Base-by-base conservation (phyloP, 164 flowering plant genomes). In the Stephania yunnanensis region DNA sequence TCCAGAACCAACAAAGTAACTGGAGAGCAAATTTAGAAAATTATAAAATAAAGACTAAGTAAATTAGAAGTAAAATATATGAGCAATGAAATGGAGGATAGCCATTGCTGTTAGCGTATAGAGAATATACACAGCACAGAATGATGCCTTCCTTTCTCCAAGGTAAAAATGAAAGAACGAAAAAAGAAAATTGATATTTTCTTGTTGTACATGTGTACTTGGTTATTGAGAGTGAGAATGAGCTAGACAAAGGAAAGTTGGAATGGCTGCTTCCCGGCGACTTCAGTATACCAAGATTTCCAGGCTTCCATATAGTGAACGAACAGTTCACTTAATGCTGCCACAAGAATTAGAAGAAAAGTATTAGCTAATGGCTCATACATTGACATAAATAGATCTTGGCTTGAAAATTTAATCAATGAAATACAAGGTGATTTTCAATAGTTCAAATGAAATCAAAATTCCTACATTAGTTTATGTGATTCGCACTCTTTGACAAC, bases 301-400 rank as follows among this genome's bases (percentile, higher is more conserved):
- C 97, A 93, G 10, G 98, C 97, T 68, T 93, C 97, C 85, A 81
- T 79, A 77, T 92, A 95, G 76, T 95, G 98, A 5, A 80, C 79
- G 79, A 93, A 95, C 45, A 93, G 90, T 46, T 93, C 97, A 65
- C 79, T 89, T 81, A 93, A 77, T 71, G 95, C 99, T 95, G 98
- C 81, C 81, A 81, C 83, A 45, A 53, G 15, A 50, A 50, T 55
- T 68, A 78, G 44, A 79, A 68, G 50, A 71, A 73, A 63, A 7
- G 17, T 2, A 22, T 71, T 29, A 71, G 64, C 20, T 58, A 19
- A 29, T 63, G 31, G 5, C 50, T 20, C 12, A 11, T 6, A 30
- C 46, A 29, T 20, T 58, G 6, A 58, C 6, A 19, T 36, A 36
- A 36, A 2, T 36, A 36, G 42, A 36, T 36, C 42, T 36, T 36